A percentile compares a stretch with the other conserved stretches of the same genome.
These are phyloP conservation scores for Candolleomyces eurysporus DNA, from an alignment of 768 basidiomycete species.

Conservation along the genomic window DNA sequence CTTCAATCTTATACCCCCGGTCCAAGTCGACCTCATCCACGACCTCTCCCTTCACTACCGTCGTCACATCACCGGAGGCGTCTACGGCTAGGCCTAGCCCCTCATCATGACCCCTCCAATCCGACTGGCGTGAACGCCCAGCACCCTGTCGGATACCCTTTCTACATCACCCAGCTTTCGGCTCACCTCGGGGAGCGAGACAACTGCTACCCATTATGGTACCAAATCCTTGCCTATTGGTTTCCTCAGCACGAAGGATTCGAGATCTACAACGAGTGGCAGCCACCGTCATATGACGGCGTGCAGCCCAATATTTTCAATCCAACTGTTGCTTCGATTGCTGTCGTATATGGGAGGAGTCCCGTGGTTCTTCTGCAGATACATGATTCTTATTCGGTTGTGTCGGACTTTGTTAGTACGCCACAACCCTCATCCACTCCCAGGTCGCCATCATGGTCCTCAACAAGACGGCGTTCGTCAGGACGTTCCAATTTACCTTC, in stretches of 20 bases:
- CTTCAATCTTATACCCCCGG: too few species aligned
- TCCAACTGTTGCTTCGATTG: neutral
- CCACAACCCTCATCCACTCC: too few species aligned
- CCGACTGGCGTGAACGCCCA: neutral
- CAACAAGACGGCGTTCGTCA: too few species aligned
- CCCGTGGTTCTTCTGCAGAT: slow-evolving; percentile 13
- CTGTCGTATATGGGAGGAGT: slow-evolving; percentile 1
- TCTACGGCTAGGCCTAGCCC: neutral
- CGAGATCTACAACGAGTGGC: slow-evolving; percentile 11
- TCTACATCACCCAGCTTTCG: neutral
- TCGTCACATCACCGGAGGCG: too few species aligned
- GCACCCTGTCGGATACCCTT: neutral
- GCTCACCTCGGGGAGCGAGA: neutral
- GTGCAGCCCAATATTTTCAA: slow-evolving; percentile 4
- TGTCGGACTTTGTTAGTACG: too few species aligned
- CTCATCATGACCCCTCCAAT: neutral
- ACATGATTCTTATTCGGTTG: neutral
- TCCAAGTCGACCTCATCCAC: too few species aligned
- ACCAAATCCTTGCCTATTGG: slow-evolving; percentile 16
- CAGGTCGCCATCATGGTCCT: too few species aligned
- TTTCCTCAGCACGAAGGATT: slow-evolving; percentile 15
- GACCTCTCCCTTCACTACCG: too few species aligned
- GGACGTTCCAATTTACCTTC: too few species aligned
- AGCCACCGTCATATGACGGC: slow-evolving; percentile 2
- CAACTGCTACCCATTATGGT: slow-evolving; percentile 14